These are phyloP conservation scores for Dioscorea cayenensis DNA, from an alignment of 116 monocot species.

Conservation along the genomic window DNA sequence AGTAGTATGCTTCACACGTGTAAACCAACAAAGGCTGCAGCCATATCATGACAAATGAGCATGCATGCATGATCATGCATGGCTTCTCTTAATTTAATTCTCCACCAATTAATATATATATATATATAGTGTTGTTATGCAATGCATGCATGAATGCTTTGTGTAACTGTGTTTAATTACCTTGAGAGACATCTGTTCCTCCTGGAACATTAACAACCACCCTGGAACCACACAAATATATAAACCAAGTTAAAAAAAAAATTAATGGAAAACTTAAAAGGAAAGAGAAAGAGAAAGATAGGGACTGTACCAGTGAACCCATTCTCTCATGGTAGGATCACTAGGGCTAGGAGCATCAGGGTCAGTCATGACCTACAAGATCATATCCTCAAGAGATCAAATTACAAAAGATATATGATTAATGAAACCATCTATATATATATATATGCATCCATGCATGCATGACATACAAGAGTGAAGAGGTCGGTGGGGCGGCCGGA, in stretches of 20 bases:
- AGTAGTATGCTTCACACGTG: background rate
- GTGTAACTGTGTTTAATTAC: constrained; percentile 13
- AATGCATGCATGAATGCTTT: too few relatives aligned
- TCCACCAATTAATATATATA: too few relatives aligned
- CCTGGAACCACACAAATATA: constrained; percentile 32
- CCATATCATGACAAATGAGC: background rate
- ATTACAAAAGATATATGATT: too few relatives aligned
- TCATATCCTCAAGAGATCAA: background rate
- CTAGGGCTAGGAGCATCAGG: constrained; percentile 96
- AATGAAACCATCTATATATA: too few relatives aligned
- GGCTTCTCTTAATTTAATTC: too few relatives aligned
- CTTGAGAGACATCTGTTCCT: constrained; percentile 48
- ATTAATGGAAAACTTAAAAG: too few relatives aligned
- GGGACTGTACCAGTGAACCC: constrained; percentile 69
- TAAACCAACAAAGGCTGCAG: background rate
- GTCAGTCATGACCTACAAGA: constrained; percentile 76
- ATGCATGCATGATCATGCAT: background rate
- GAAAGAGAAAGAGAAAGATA: background rate
- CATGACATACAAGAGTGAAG: constrained; percentile 45
- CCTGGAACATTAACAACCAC: constrained; percentile 79
- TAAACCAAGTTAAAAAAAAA: too few relatives aligned
- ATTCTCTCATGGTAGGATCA: constrained; percentile 82
- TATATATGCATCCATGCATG: too few relatives aligned
- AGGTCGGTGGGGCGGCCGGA: constrained; percentile 26
- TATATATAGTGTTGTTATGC: too few relatives aligned